Evolutionary conservation across 2,329 filamentous ascomycete genomes (phyloP).

Genomic region (Clarireedia monteithiana): DNA sequence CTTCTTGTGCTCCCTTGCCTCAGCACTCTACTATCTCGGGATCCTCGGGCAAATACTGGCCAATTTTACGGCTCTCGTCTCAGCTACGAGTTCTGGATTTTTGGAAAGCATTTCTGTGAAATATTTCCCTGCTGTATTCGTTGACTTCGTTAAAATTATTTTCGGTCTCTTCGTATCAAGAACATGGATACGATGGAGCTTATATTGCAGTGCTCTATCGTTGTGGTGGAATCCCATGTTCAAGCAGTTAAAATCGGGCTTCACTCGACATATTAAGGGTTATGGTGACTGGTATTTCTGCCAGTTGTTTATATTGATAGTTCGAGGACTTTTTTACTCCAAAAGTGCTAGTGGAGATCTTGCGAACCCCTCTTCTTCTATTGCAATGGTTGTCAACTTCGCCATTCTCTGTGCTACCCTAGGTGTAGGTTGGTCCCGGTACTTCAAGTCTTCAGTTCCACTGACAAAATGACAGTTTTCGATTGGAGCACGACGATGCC

Average conservation of each 20-base stretch:
- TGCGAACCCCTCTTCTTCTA: conserved; percentile 12
- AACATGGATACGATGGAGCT: conserved; percentile 34
- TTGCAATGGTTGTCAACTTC: conserved; percentile 38
- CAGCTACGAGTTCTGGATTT: conserved; percentile 2
- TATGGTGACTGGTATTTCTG: conserved; percentile 59
- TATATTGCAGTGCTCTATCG: conserved; percentile 43
- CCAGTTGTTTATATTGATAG: conserved; percentile 50
- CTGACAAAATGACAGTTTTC: conserved; percentile 14
- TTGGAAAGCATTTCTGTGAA: not conserved
- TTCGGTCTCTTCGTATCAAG: conserved; percentile 7
- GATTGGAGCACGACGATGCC: conserved; percentile 11
- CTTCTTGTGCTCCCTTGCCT: conserved; percentile 13
- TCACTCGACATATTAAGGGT: conserved; percentile 50
- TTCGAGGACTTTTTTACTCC: conserved; percentile 42
- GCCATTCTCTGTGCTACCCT: conserved; percentile 45
- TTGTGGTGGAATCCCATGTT: conserved; percentile 65
- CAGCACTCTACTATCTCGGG: conserved; percentile 21
- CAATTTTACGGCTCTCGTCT: conserved; percentile 15
- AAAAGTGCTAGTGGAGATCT: conserved; percentile 18
- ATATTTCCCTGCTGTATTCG: not conserved
- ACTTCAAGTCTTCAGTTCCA: conserved; percentile 7
- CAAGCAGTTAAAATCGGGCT: conserved; percentile 51
- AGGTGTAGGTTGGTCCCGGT: conserved; percentile 38
- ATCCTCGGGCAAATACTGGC: conserved; percentile 23
- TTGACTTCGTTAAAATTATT: not conserved